Evolutionary conservation across 768 basidiomycete genomes (phyloP).

Genomic region (Collybia sordida): DNA sequence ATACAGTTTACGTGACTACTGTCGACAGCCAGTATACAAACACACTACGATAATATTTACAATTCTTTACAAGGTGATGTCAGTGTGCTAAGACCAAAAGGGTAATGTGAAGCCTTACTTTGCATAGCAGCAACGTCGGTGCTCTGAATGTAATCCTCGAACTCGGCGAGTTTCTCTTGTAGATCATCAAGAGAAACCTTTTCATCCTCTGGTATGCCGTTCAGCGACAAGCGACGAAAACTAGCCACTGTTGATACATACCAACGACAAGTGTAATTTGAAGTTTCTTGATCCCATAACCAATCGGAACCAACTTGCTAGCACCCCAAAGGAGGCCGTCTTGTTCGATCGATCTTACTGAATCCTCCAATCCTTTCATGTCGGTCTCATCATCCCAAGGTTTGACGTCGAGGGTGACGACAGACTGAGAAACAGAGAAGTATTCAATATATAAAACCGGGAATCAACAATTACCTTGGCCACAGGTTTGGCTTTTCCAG

Average conservation of each 20-base stretch:
- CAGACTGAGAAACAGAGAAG: constrained; percentile 57
- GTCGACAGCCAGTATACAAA: too few relatives aligned
- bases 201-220: constrained; percentile 75
- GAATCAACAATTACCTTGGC: constrained; percentile 66
- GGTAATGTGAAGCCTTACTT: constrained; percentile 49
- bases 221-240: constrained; percentile 2
- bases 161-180: constrained; percentile 85
- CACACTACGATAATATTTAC: constrained; percentile 5
- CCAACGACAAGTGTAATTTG: constrained; percentile 66
- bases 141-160: constrained; percentile 90
- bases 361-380: constrained; percentile 81
- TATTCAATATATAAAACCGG: constrained; percentile 1
- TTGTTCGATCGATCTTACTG: constrained; percentile 83
- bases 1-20: too few relatives aligned
- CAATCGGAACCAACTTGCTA: constrained; percentile 89
- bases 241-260: constrained; percentile 25
- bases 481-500: constrained; percentile 79
- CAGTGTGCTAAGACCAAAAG: constrained; percentile 1
- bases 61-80: constrained; percentile 12
- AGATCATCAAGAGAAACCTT: constrained; percentile 90
- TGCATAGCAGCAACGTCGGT: constrained; percentile 93
- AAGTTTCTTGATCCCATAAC: constrained; percentile 91
- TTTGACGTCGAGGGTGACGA: constrained; percentile 98
- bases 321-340: constrained; percentile 96
- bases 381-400: constrained; percentile 99